These are phyloP conservation scores for Backusella morwellensis DNA, from an alignment of 192 early-diverging fungal species.

Conservation along the genomic window DNA sequence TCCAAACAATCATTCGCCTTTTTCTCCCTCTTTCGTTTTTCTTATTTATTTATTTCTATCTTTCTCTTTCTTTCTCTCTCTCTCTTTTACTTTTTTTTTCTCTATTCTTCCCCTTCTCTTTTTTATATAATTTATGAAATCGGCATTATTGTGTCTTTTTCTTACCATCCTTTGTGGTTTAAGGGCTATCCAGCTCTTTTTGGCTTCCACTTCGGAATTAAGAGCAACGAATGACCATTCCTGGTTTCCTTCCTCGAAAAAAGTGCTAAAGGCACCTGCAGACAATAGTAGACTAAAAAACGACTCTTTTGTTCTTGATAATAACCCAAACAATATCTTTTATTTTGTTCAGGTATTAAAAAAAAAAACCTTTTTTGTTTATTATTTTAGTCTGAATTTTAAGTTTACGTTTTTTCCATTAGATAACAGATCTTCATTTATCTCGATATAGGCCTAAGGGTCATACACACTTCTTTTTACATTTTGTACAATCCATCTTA, in stretches of 20 bases:
- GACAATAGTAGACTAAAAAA: constrained; percentile 7
- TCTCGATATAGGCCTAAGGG: constrained; percentile 65
- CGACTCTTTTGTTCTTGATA: constrained; percentile 3
- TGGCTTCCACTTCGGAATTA: constrained; percentile 2
- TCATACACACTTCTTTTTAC: constrained; percentile 73
- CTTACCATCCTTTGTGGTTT: background rate
- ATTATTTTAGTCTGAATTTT: constrained; percentile 2
- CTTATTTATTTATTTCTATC: background rate
- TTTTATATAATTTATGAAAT: constrained; percentile 2
- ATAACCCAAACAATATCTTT: constrained; percentile 54
- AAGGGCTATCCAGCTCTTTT: constrained; percentile 6
- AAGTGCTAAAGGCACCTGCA: background rate
- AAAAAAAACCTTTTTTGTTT: constrained; percentile 8
- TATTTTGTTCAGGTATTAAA: constrained; percentile 66
- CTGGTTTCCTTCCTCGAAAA: background rate
- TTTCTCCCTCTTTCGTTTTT: background rate
- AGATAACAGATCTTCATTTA: constrained; percentile 87
- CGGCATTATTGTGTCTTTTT: background rate
- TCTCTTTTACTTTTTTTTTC: background rate
- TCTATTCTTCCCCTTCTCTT: background rate
- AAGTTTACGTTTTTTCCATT: constrained; percentile 6
- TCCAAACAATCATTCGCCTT: background rate
- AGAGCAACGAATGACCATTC: constrained; percentile 1
- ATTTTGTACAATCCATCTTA: constrained; percentile 69
- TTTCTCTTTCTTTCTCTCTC: background rate